Conservation (phyloP, 1,139 yeast genomes). For the Taphrina betulina region DNA sequence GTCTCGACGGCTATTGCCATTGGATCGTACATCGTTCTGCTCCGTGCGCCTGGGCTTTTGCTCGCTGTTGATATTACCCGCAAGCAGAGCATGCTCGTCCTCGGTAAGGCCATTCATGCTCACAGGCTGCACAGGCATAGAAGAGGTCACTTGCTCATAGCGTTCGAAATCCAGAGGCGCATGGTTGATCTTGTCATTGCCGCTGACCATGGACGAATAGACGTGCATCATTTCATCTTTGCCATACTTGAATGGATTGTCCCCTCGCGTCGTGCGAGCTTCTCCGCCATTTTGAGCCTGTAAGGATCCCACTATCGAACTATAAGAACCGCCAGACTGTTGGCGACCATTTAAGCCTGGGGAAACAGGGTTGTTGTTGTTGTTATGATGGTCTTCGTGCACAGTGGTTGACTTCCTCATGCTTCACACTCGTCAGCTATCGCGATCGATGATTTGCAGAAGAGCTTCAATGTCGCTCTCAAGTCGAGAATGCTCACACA, state of each 20-base stretch:
- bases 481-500: no score
- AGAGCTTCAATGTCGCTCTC: not conserved
- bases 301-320: conserved; percentile 25
- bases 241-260: conserved; percentile 29
- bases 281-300: conserved; percentile 11
- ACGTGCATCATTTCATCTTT: conserved; percentile 33
- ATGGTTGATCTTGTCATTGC: conserved; percentile 6
- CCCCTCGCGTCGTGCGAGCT: conserved; percentile 17
- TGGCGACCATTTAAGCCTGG: conserved; percentile 1
- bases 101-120: conserved; percentile 15
- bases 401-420: conserved; percentile 26
- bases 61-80: conserved; percentile 30
- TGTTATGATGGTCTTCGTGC: conserved; percentile 2
- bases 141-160: conserved; percentile 13
- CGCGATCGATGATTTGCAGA: conserved; percentile 1
- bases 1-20: conserved; percentile 22
- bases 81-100: conserved; percentile 16
- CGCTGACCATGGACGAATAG: conserved; percentile 13
- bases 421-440: conserved; percentile 13
- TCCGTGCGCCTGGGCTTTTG: conserved; percentile 25
- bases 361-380: not conserved
- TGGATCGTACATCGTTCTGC: conserved; percentile 12
- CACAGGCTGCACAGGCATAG: conserved; percentile 17
- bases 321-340: conserved; percentile 27
- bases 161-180: conserved; percentile 29